These are phyloP conservation scores for Oryza punctata DNA, from an alignment of 176 grass and related monocot genomes.

Conservation along the genomic window DNA sequence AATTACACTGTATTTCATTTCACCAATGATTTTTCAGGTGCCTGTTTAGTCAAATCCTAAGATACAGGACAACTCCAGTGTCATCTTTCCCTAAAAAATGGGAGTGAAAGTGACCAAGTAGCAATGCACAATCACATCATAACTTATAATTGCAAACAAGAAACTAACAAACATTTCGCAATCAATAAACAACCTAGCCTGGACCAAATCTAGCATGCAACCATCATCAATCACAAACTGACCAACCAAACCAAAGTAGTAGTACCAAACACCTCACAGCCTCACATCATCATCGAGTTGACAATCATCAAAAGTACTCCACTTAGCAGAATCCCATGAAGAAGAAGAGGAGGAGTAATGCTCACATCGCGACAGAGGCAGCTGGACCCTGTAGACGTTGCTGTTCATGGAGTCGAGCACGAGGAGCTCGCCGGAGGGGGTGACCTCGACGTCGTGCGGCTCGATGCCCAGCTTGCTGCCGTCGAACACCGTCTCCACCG, in stretches of 20 bases:
- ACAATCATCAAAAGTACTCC: not conserved
- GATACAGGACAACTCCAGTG: not conserved
- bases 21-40: not conserved
- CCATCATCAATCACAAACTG: constrained; percentile 16
- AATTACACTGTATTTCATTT: not conserved
- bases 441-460: constrained; percentile 78
- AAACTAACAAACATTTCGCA: constrained; percentile 35
- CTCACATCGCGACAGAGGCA: constrained; percentile 89
- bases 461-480: constrained; percentile 98
- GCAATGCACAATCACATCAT: constrained; percentile 25
- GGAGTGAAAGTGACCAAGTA: not conserved
- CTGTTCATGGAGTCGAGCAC: constrained; percentile 97
- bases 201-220: constrained; percentile 20
- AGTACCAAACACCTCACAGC: not conserved
- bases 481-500: constrained; percentile 93
- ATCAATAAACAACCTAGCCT: constrained; percentile 21
- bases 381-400: constrained; percentile 82
- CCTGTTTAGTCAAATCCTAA: not conserved
- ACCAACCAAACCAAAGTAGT: not conserved
- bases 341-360: constrained; percentile 1
- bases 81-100: not conserved
- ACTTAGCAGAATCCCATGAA: constrained; percentile 47
- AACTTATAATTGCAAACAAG: constrained; percentile 3
- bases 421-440: constrained; percentile 78
- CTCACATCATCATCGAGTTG: not conserved